phyloP scores from a whole-genome alignment of 345 rosid genomes.

The Gynandropsis gynandra region DNA sequence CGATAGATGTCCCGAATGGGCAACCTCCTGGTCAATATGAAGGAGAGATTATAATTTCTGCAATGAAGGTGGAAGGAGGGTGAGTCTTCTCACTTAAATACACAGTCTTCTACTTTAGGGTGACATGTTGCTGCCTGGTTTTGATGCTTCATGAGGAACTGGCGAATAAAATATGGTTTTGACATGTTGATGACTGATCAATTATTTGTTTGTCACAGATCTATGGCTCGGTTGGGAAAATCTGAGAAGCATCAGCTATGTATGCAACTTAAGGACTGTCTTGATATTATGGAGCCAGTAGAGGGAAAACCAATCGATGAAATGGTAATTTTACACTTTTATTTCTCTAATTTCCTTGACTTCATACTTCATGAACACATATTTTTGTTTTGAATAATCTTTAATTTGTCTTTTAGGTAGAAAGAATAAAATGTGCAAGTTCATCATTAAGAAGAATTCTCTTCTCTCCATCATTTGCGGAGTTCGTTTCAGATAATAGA shows the following conservation, averaged over 20 bases:
- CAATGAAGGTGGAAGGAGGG: slow-evolving; percentile 58
- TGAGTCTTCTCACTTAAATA: slow-evolving; percentile 24
- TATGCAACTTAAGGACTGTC: slow-evolving; percentile 57
- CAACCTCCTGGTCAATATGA: slow-evolving; percentile 90
- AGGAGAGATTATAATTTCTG: slow-evolving; percentile 77
- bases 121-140: slow-evolving; percentile 2
- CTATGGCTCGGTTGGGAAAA: slow-evolving; percentile 40
- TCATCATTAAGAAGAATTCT: slow-evolving; percentile 75
- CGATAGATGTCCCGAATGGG: slow-evolving; percentile 76
- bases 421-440: slow-evolving; percentile 69
- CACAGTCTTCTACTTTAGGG: slow-evolving; percentile 3
- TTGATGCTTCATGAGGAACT: slow-evolving; percentile 1
- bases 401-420: slow-evolving; percentile 52
- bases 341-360: neutral
- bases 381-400: slow-evolving; percentile 28
- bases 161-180: slow-evolving; percentile 8
- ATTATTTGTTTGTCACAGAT: slow-evolving; percentile 32
- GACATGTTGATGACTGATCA: slow-evolving; percentile 3
- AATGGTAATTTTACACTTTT: slow-evolving; percentile 43
- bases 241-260: slow-evolving; percentile 59
- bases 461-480: slow-evolving; percentile 78
- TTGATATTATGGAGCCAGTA: slow-evolving; percentile 59
- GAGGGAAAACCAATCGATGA: slow-evolving; percentile 67
- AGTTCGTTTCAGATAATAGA: slow-evolving; percentile 72
- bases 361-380: neutral